Conservation (phyloP, 1,284 basidiomycete genomes). For the Pterula multifida region DNA sequence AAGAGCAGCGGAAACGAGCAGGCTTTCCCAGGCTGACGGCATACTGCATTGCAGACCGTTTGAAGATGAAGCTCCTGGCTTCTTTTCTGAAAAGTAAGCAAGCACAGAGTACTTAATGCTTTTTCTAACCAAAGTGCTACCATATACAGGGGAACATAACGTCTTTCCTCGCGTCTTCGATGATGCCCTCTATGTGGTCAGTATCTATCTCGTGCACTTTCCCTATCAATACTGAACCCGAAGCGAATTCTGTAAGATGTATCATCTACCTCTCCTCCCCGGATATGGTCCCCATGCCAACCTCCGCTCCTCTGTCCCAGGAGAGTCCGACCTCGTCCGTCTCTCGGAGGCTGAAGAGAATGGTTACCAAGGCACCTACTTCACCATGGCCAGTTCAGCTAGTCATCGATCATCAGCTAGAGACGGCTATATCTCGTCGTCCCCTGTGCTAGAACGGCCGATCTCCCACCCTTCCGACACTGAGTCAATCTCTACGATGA, state of each 20-base stretch:
- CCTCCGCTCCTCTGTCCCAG: constrained; percentile 70
- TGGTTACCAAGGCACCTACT: constrained; percentile 82
- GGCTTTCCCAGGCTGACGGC: constrained; percentile 74
- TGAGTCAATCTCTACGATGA: constrained; percentile 11
- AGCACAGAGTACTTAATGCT: neutral
- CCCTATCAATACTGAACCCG: constrained; percentile 5
- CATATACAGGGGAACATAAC: constrained; percentile 57
- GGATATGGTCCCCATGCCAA: constrained; percentile 83
- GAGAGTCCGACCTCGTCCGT: constrained; percentile 48
- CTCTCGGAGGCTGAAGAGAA: constrained; percentile 85
- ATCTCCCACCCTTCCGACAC: constrained; percentile 4
- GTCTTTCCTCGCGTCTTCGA: constrained; percentile 85
- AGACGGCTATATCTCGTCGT: constrained; percentile 45
- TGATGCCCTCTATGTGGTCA: constrained; percentile 84
- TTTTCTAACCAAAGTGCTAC: neutral
- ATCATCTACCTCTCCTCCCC: constrained; percentile 83
- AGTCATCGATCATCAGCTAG: constrained; percentile 9
- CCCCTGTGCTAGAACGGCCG: constrained; percentile 8
- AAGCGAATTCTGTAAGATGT: constrained; percentile 42
- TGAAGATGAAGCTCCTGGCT: constrained; percentile 71
- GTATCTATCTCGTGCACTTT: constrained; percentile 20
- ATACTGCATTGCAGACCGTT: constrained; percentile 77
- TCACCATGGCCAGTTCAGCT: constrained; percentile 31
- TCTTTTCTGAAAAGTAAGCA: constrained; percentile 67
- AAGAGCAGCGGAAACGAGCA: constrained; percentile 61